Base-by-base conservation (phyloP, 495 filamentous ascomycete species). In the Platismatia glauca region DNA sequence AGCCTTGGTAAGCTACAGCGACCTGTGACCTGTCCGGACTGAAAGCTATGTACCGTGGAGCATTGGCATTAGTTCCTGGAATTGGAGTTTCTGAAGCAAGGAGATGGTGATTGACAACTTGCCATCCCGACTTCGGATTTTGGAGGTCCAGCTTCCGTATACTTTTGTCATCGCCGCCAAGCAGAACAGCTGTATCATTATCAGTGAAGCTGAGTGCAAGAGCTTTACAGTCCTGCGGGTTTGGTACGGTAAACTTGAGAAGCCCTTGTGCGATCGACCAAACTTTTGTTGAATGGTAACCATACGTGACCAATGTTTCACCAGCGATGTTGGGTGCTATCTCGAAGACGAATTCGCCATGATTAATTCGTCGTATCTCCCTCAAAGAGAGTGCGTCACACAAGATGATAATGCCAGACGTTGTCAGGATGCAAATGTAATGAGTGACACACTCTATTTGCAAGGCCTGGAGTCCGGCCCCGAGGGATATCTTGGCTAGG, bases 1-100 rank as follows among this genome's bases (percentile, higher is more conserved):
- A 60, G 15, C 70, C 59, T 43, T 67, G 37, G 55, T 70, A 69
- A 7, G 64, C 64, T 1, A 70, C 62, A 33, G 67, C 70, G 9
- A 70, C 31, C 12, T 55, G 29, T n/a, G 61, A 61, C 4, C 53
- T 64, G 55, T 70, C 66, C 7, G 44, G 50, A 31, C 57, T 72
- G 29, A 72, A 56, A 37, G 62, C 37, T 59, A 66, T 63, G 33
- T 41, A 62, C 20, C 37, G 53, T 24, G 68, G 57, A 7, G 61
- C 39, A 24, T 67, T 63, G 7, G 52, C 27, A 15, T 29, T 43
- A 8, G n/a, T 48, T 9, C 64, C 59, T 29, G 41, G 16, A 18
- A 66, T 55, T n/a, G 20, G 31, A 27, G 31, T n/a, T 48, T 56
- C 55, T 22, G 43, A 13, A 13, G 18, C 33, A 24, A 64, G 24